Evolutionary conservation across 2,329 filamentous ascomycete species (phyloP), one percentile per base, ranked within the genome.

Genomic region (Decorospora gaudefroyi): DNA sequence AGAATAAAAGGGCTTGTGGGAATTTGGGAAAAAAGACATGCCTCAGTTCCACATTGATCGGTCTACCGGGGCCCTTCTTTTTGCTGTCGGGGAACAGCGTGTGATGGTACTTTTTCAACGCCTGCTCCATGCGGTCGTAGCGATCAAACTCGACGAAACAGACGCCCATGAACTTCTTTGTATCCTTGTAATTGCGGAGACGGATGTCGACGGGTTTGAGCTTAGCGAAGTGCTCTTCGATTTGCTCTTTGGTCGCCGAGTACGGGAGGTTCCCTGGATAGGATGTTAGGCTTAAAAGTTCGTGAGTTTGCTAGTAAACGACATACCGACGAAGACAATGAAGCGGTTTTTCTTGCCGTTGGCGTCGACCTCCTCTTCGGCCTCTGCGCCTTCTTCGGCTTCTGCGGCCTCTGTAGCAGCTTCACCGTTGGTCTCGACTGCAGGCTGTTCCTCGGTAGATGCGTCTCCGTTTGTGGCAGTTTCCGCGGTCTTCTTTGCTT

Each of bases 21-120:
- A n/a, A n/a, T n/a, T n/a, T n/a, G n/a, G n/a, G n/a, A n/a, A n/a
- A 10, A 17, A 17, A 27, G 35, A 23, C 33, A 18, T 72, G 90
- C 80, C 90, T 96, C 56, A 97, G 74, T 74, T 96, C 92, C 17
- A 96, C 88, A 67, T 96, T 96, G 62, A 97, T 95, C 72, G 85
- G 87, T 59, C 92, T 78, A 37, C 84, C 74, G 11, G 52, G 76
- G 10, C 43, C 43, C 74, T 71, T 84, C 76, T 67, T 75, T 61
- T 74, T 75, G 25, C 75, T 75, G 39, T 80, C 78, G 46, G 82
- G 75, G 67, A 96, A 95, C 53, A 79, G 79, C 47, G 83, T 87
- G 74, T 96, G 91, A 73, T 97, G 91, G 73, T 92, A 92, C 53
- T 90, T 83, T 71, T 91, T 88, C 49, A 97, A 78, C 65, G 90